Percentiles rank a stretch among this genome's conserved stretches.
Conservation (phyloP, 2,329 filamentous ascomycete species). For the Ascochyta lentis region DNA sequence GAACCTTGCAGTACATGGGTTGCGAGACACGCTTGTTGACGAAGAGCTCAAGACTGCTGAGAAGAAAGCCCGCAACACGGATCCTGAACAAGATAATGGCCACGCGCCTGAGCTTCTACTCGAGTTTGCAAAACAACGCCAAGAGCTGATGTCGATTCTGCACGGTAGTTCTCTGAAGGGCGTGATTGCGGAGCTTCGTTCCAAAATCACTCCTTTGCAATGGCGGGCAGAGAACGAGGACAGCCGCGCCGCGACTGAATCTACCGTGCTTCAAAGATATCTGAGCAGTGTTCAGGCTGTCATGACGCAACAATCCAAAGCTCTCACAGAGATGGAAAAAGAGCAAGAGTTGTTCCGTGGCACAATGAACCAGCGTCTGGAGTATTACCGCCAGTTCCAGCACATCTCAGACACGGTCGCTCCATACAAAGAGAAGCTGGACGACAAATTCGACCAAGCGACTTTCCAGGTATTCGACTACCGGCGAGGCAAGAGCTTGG, state of each 20-base stretch:
- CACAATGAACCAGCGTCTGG: constrained; percentile 83
- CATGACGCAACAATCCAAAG: constrained; percentile 60
- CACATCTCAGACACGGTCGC: constrained; percentile 86
- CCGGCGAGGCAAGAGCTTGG: constrained; percentile 60
- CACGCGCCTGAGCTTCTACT: constrained; percentile 73
- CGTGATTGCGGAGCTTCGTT: constrained; percentile 72
- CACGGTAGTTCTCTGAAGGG: constrained; percentile 71
- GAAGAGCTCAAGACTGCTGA: constrained; percentile 73
- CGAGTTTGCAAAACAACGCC: constrained; percentile 59
- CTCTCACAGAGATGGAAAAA: constrained; percentile 61
- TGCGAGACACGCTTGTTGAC: constrained; percentile 75
- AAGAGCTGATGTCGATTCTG: constrained; percentile 57
- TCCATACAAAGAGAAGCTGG: constrained; percentile 71
- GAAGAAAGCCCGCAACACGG: constrained; percentile 64
- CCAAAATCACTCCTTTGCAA: constrained; percentile 65
- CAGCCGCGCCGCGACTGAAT: constrained; percentile 66
- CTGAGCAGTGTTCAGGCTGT: constrained; percentile 65
- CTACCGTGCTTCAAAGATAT: constrained; percentile 68
- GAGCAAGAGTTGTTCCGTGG: constrained; percentile 78
- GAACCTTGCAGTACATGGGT: constrained; percentile 75
- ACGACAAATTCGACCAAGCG: constrained; percentile 61
- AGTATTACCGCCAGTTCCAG: constrained; percentile 91
- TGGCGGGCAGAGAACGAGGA: constrained; percentile 63
- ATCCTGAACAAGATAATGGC: constrained; percentile 60
- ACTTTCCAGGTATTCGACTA: constrained; percentile 53